Evolutionary conservation across 148 eudicot species (phyloP), one percentile per base, ranked within the genome.

Genomic region (Nepenthes mirabilis): DNA sequence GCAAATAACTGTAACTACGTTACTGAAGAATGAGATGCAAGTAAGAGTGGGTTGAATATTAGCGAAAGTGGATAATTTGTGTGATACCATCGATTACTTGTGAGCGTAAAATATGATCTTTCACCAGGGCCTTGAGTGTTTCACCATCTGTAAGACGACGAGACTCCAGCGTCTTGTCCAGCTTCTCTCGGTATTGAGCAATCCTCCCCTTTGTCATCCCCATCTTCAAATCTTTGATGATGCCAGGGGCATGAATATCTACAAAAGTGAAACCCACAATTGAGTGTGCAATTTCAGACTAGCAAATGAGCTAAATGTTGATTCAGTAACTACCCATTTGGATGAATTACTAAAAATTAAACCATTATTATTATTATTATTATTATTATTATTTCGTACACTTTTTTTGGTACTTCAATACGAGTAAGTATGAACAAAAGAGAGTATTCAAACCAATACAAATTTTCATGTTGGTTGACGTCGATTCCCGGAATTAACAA

Each of bases 121-220:
- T 86, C 55, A 91, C 94, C 36, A 83, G 86, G 47, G 61, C 52
- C 64, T 65, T 70, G 11, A 91, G 73, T 37, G 68, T 57, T 63
- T 78, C 82, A 58, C 69, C 73, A 65, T 88, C 71, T 32, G 74
- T 68, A 48, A 91, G 87, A 53, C 88, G 75, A 64, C 69, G 68
- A 67, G 86, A 83, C 57, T 85, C 80, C 61, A 91, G 77, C 5
- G 96, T 77, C 68, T 74, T 76, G 74, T 91, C 97, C 79, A 91
- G 70, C 72, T 63, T 79, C 56, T 63, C 78, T 56, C 97, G 82
- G 68, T 91, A 91, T 13, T 62, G 65, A 6, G 74, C 74, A 60
- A 85, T 88, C 43, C 73, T 70, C 33, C 79, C 73, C 61, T 63
- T 72, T 23, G 23, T 23, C n/a, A 63, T 65, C 64, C 57, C 83